phyloP scores from a whole-genome alignment of 176 grass and related monocot genomes.

The Phoenix roebelenii region DNA sequence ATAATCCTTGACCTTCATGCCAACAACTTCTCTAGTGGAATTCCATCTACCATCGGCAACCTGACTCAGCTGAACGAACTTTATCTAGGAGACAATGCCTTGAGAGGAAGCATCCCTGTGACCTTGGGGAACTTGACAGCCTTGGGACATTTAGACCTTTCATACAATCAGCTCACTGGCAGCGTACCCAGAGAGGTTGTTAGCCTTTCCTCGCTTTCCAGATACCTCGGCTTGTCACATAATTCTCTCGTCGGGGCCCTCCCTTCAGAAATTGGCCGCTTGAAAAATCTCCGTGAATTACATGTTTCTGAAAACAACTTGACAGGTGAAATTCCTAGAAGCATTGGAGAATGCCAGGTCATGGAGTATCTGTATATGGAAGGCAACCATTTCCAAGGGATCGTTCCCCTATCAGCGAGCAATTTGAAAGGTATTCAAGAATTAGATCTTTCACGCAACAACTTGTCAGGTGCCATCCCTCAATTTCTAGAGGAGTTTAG shows the following conservation, averaged over 20 bases:
- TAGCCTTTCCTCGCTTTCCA: slow-evolving; percentile 10
- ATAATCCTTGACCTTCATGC: background rate
- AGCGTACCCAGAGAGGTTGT: slow-evolving; percentile 15
- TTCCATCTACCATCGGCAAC: slow-evolving; percentile 22
- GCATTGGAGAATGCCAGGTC: slow-evolving; percentile 25
- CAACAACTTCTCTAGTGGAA: slow-evolving; percentile 1
- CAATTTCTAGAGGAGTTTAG: slow-evolving; percentile 7
- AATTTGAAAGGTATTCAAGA: slow-evolving; percentile 11
- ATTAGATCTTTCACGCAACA: slow-evolving; percentile 25
- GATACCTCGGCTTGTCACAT: slow-evolving; percentile 10
- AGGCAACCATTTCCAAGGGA: slow-evolving; percentile 23
- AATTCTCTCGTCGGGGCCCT: slow-evolving; percentile 19
- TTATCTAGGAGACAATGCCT: slow-evolving; percentile 1
- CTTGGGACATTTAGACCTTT: slow-evolving; percentile 13
- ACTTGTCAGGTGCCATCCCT: slow-evolving; percentile 19
- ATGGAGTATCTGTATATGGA: slow-evolving; percentile 24
- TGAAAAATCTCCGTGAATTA: slow-evolving; percentile 13
- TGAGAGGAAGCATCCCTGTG: slow-evolving; percentile 16
- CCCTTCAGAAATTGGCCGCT: slow-evolving; percentile 13
- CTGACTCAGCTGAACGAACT: slow-evolving; percentile 19
- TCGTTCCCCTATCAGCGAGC: slow-evolving; percentile 1
- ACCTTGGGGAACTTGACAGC: slow-evolving; percentile 17
- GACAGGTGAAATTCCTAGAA: slow-evolving; percentile 30
- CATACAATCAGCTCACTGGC: slow-evolving; percentile 4
- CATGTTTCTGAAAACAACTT: slow-evolving; percentile 7